Percentiles rank a stretch among this genome's conserved stretches.
phyloP scores from a whole-genome alignment of 2,329 filamentous ascomycete species.

The Alternaria rosae region DNA sequence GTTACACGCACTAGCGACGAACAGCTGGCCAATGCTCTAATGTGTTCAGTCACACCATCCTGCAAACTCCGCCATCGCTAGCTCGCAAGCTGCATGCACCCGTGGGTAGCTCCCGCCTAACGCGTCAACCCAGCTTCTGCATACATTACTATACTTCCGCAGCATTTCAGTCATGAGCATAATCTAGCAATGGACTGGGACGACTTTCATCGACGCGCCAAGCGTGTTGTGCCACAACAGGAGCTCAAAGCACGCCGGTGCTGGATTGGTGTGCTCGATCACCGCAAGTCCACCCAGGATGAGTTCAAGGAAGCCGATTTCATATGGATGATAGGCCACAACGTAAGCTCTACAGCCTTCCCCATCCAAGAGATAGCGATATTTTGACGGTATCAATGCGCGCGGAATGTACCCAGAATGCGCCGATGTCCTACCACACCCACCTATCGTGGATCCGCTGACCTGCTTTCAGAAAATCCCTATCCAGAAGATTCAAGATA shows the following conservation, averaged over 20 bases:
- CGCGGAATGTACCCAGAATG: not conserved
- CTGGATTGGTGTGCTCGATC: slow-evolving; percentile 46
- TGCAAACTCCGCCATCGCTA: not conserved
- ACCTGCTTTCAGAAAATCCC: slow-evolving; percentile 28
- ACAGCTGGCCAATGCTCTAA: not conserved
- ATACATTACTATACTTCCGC: not conserved
- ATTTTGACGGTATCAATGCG: not conserved
- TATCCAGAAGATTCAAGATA: slow-evolving; percentile 24
- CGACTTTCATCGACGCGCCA: slow-evolving; percentile 28
- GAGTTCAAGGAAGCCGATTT: slow-evolving; percentile 35
- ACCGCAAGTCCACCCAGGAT: slow-evolving; percentile 22
- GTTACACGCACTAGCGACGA: not conserved
- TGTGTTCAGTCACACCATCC: not conserved
- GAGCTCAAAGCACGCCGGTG: slow-evolving; percentile 33
- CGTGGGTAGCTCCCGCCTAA: not conserved
- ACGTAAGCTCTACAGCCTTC: slow-evolving; percentile 26
- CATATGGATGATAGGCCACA: slow-evolving; percentile 47
- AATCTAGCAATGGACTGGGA: slow-evolving; percentile 28
- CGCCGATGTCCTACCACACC: not conserved
- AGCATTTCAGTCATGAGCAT: not conserved
- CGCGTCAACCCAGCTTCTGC: not conserved
- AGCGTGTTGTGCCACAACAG: slow-evolving; percentile 22
- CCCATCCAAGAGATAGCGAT: not conserved
- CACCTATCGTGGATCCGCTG: not conserved
- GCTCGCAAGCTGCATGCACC: not conserved